A percentile compares a stretch with the other conserved stretches of the same genome.
These are phyloP conservation scores for Penicillium angulare DNA, from an alignment of 495 filamentous ascomycete genomes.

Conservation along the genomic window DNA sequence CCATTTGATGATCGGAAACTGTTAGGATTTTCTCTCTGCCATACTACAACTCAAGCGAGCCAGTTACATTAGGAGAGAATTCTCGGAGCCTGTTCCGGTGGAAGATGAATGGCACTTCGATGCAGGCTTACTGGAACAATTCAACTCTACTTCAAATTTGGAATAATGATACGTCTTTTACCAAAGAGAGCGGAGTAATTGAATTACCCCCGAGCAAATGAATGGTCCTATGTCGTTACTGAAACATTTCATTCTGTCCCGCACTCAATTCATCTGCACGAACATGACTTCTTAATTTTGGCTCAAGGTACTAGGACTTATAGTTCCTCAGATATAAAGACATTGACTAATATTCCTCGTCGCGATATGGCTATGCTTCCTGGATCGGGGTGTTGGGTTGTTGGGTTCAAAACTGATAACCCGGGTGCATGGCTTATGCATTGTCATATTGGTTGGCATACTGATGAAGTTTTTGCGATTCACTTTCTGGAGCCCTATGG, in stretches of 20 bases:
- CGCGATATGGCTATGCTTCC: neutral
- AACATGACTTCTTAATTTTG: constrained; percentile 25
- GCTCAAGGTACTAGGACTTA: neutral
- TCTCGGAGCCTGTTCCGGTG: constrained; percentile 15
- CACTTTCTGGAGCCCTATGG: too few relatives aligned
- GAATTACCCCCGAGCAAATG: constrained; percentile 47
- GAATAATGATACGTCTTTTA: constrained; percentile 5
- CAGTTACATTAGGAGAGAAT: constrained; percentile 6
- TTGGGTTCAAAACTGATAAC: constrained; percentile 42
- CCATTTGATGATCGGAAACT: too few relatives aligned
- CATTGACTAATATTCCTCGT: neutral
- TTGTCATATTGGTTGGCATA: too few relatives aligned
- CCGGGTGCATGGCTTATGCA: too few relatives aligned
- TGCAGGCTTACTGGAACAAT: constrained; percentile 19
- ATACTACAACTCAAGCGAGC: constrained; percentile 1
- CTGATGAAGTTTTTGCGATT: too few relatives aligned
- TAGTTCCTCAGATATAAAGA: neutral
- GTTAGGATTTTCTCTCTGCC: too few relatives aligned
- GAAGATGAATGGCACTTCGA: constrained; percentile 15
- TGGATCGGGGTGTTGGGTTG: neutral
- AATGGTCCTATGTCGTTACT: constrained; percentile 55
- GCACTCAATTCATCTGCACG: constrained; percentile 28
- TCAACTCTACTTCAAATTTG: constrained; percentile 17
- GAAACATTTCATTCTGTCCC: constrained; percentile 17
- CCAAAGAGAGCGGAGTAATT: constrained; percentile 3